Percentiles rank a stretch among this genome's conserved stretches.
phyloP scores from a whole-genome alignment of 2,329 filamentous ascomycete species.

The Cladobotryum mycophilum region DNA sequence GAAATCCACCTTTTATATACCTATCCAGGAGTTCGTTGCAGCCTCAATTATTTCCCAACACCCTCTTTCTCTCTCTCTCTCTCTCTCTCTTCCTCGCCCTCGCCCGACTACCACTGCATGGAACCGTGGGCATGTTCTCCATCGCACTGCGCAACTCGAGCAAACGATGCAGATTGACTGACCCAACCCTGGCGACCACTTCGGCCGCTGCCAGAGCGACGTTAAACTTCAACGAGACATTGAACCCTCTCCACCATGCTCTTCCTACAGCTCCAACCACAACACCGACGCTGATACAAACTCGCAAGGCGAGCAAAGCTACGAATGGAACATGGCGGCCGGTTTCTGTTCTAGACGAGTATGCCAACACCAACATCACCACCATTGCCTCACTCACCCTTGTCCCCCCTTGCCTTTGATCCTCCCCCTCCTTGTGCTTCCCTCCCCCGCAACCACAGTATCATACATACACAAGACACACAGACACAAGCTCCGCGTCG shows the following conservation, averaged over 20 bases:
- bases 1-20: too few relatives aligned
- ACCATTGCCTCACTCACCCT: too few relatives aligned
- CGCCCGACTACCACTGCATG: slow-evolving; percentile 24
- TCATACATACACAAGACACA: too few relatives aligned
- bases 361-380: slow-evolving; percentile 19
- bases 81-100: not conserved
- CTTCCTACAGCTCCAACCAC: not conserved
- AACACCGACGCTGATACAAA: slow-evolving; percentile 6
- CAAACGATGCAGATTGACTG: slow-evolving; percentile 31
- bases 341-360: slow-evolving; percentile 60
- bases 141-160: slow-evolving; percentile 41
- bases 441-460: not conserved
- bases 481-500: not conserved
- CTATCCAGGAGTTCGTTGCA: not conserved
- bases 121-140: slow-evolving; percentile 38
- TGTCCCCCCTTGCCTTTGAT: slow-evolving; percentile 6
- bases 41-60: not conserved
- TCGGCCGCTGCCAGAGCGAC: not conserved
- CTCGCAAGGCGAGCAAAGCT: slow-evolving; percentile 18
- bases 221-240: not conserved
- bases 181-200: slow-evolving; percentile 13
- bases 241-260: too few relatives aligned
- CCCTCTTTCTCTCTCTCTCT: not conserved
- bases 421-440: not conserved
- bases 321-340: slow-evolving; percentile 50